Evolutionary conservation across 1,139 yeast genomes (phyloP), one percentile per base, ranked within the genome.

Genomic region (Komagataea norvegica): DNA sequence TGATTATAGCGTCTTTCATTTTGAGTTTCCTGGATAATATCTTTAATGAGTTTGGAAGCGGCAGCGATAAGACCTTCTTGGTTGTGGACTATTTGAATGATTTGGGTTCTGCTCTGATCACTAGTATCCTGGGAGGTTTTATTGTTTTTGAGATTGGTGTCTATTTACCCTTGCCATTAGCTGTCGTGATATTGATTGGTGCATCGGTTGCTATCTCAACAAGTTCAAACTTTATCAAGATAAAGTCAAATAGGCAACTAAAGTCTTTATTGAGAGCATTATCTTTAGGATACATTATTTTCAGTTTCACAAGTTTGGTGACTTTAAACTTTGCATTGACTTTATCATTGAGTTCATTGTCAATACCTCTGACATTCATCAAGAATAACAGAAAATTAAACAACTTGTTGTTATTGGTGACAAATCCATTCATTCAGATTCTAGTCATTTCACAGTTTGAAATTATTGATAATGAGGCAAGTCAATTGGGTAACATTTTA

Each of bases 291-390:
- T 73, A 75, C 45, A 70, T 82, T 41, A 79, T 95, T 25, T 69
- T 87, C 56, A 68, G 80, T 26, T 68, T 88, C 31, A 77, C 87
- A 9, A 79, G 95, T 0, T 64, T 88, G 29, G 67, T 93, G 38
- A 87, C 88, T 49, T 74, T 89, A 28, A 89, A 91, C 60, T 91
- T 89, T 60, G 71, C 96, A 3, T 67, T 91, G 46, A 86, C 96
- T 0, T 69, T 86, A 38, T 57, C 70, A 4, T 67, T 89, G 42
- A 93, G 95, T 1, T 42, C 85, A 2, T 60, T 76, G 22, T 75
- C 86, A 1, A 63, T 80, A 25, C 95, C 96, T 3, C 64, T 89
- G 54, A 77, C 85, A 0, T 76, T 83, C 55, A 64, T 85, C 9
- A 48, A 51, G 19, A 47, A 56, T 11, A 44, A 49, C 46, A 41